These are phyloP conservation scores for Casuarina equisetifolia DNA, from an alignment of 306 rosid genomes.

Conservation along the genomic window DNA sequence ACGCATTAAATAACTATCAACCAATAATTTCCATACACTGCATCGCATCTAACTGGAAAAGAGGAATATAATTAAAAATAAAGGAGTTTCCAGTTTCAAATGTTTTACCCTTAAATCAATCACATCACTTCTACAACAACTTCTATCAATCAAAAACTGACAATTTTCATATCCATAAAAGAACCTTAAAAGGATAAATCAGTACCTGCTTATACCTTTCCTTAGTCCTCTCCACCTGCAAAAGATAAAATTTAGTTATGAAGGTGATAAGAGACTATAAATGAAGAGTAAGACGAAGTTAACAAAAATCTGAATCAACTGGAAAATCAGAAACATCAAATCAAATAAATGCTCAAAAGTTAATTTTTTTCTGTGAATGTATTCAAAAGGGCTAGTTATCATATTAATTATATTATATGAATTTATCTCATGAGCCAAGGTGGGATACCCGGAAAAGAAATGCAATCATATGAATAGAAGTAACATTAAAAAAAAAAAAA, in stretches of 20 bases:
- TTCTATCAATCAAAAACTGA: background rate
- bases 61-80: background rate
- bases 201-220: constrained; percentile 83
- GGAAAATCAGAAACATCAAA: background rate
- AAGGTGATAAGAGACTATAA: constrained; percentile 17
- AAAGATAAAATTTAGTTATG: constrained; percentile 19
- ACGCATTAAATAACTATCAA: background rate
- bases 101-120: background rate
- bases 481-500: background rate
- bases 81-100: background rate
- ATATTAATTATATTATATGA: background rate
- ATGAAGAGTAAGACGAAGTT: background rate
- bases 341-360: background rate
- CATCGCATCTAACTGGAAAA: background rate
- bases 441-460: background rate
- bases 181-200: constrained; percentile 15
- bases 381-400: background rate
- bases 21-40: background rate
- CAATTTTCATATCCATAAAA: background rate
- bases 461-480: background rate
- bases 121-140: background rate
- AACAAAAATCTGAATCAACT: constrained; percentile 15
- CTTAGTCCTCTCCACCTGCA: constrained; percentile 71
- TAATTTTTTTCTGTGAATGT: background rate
- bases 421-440: background rate